Evolutionary conservation across 2,329 filamentous ascomycete genomes (phyloP), one percentile per base, ranked within the genome.

Genomic region (Penicillium sp.): DNA sequence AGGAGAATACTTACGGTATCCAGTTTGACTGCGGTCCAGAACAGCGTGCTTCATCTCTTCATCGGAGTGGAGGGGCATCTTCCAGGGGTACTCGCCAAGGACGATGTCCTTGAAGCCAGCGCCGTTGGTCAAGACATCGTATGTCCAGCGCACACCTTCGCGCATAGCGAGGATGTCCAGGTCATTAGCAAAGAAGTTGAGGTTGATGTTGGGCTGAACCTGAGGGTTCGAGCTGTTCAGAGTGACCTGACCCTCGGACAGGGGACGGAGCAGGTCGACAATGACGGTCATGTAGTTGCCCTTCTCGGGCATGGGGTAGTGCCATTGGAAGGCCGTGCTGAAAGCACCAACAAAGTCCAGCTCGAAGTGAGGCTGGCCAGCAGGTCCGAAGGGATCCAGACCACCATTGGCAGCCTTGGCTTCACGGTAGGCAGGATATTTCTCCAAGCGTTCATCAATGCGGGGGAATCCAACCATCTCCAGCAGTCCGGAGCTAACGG

Each of bases 281-380:
- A 89, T 83, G 1, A 88, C 81, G 0, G 84, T 87, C 58, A 86
- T 75, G 72, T 84, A 84, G 68, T 78, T 78, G 0, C 84, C 85
- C 66, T 71, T 61, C 0, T 68, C 66, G 0, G 80, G 81, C 0
- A 70, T 71, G 0, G 79, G 80, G 52, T 77, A 77, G 62, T 83
- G 80, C 79, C 80, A 82, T 66, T 83, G 81, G 73, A 83, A 84
- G 0, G 81, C 80, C 10, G 75, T 74, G 51, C 80, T 74, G 70
- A 88, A 88, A 78, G 87, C 81, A 58, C 79, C 76, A 8, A 89
- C 82, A 67, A 88, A 88, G 73, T 88, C 85, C 40, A 87, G 79
- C 73, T 87, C 84, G 65, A 87, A 87, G 65, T 87, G 85, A 33
- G 85, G 85, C 71, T 87, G 84, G 6, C 83, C 84, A 5, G 74